Conservation (phyloP, 257 asterid genomes). For the Gardenia jasminoides region DNA sequence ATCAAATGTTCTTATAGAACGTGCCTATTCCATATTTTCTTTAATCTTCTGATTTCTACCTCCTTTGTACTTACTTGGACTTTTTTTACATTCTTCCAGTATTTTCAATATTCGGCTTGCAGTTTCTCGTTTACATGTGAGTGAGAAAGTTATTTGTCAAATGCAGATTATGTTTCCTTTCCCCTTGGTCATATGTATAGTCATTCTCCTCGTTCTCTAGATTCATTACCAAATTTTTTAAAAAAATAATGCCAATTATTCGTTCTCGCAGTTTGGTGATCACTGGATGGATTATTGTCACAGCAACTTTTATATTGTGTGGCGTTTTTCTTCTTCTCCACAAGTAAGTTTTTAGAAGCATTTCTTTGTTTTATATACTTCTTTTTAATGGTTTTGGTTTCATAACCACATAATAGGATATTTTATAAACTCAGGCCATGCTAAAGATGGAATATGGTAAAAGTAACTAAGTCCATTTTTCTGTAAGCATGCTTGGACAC, state of each 20-base stretch:
- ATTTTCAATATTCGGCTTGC: slow-evolving; percentile 82
- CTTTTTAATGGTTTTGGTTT: not conserved
- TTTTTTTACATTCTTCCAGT: slow-evolving; percentile 46
- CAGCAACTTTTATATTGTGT: slow-evolving; percentile 77
- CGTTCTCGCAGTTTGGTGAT: slow-evolving; percentile 69
- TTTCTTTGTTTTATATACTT: not conserved
- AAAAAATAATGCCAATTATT: slow-evolving; percentile 16
- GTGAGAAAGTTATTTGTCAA: slow-evolving; percentile 32
- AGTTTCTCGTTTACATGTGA: slow-evolving; percentile 74
- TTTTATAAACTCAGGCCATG: not conserved
- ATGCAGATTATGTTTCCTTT: not conserved
- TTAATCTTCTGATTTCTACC: slow-evolving; percentile 2
- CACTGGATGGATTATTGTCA: slow-evolving; percentile 83
- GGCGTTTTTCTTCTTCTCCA: slow-evolving; percentile 88
- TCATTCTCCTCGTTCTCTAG: not conserved
- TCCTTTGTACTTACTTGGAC: slow-evolving; percentile 11
- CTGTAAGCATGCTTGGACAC: not conserved
- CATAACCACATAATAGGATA: not conserved
- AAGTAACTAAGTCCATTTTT: not conserved
- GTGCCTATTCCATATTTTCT: not conserved
- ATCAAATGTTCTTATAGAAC: not conserved
- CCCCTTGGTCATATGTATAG: not conserved
- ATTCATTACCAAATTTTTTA: not conserved
- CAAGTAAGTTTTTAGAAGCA: slow-evolving; percentile 47
- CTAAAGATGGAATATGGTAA: not conserved